phyloP scores from a whole-genome alignment of 2,329 filamentous ascomycete species.

The Aspergillus sp. region DNA sequence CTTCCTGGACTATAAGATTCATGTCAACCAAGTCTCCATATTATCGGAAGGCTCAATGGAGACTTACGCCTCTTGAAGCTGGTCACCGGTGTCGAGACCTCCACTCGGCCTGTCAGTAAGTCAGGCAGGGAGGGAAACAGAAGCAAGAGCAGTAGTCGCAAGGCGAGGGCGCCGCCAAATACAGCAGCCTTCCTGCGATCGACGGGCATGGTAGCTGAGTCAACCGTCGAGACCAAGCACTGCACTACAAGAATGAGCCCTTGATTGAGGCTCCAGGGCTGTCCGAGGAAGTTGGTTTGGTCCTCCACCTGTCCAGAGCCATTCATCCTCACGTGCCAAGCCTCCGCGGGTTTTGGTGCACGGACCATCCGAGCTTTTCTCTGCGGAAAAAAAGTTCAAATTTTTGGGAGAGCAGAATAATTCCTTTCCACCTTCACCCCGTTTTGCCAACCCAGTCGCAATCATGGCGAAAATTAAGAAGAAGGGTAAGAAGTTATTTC shows the following conservation, averaged over 20 bases:
- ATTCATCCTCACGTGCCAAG: conserved; percentile 21
- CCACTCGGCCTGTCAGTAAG: conserved; percentile 84
- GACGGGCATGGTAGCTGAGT: conserved; percentile 47
- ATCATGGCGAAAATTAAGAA: conserved; percentile 79
- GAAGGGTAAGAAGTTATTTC: conserved; percentile 60
- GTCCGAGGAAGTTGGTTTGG: background rate
- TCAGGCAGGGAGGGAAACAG: conserved; percentile 81
- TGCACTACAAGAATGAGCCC: conserved; percentile 1
- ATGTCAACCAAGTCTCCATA: background rate
- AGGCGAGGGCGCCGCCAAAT: conserved; percentile 71
- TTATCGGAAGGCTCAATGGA: background rate
- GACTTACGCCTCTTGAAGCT: conserved; percentile 92
- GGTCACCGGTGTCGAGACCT: conserved; percentile 94
- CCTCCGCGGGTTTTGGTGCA: conserved; percentile 28
- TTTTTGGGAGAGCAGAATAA: conserved; percentile 33
- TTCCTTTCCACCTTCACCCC: conserved; percentile 32
- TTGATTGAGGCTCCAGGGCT: background rate
- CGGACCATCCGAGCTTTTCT: conserved; percentile 29
- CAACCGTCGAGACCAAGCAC: conserved; percentile 8
- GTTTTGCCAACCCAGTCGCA: conserved; percentile 16
- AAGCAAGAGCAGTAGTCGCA: conserved; percentile 77
- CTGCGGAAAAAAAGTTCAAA: conserved; percentile 21
- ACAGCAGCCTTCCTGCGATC: conserved; percentile 64
- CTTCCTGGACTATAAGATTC: conserved; percentile 75
- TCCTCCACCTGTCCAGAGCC: conserved; percentile 18